phyloP scores from a whole-genome alignment of 441 rosid genomes.

The Adansonia gregorii region DNA sequence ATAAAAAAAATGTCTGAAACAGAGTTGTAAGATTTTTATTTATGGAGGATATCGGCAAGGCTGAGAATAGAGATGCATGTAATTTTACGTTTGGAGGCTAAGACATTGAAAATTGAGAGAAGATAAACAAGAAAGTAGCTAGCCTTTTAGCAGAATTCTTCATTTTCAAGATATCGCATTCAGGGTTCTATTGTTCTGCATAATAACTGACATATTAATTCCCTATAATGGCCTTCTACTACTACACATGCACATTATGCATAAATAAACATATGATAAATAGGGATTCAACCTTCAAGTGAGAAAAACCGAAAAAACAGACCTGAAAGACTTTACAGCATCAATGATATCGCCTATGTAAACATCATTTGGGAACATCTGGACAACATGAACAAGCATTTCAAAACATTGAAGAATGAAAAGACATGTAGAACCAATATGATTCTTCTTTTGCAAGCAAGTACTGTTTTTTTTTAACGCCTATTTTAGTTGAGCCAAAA shows the following conservation, averaged over 20 bases:
- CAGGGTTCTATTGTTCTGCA: constrained; percentile 12
- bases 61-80: background rate
- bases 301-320: constrained; percentile 30
- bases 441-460: constrained; percentile 20
- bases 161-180: background rate
- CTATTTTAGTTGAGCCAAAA: constrained; percentile 7
- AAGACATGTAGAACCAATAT: constrained; percentile 9
- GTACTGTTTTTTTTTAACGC: background rate
- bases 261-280: background rate
- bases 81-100: background rate
- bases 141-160: background rate
- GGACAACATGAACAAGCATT: constrained; percentile 32
- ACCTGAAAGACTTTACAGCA: constrained; percentile 85
- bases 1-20: background rate
- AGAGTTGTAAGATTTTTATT: background rate
- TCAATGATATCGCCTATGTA: constrained; percentile 73
- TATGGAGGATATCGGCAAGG: constrained; percentile 1
- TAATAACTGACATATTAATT: background rate
- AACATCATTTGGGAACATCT: constrained; percentile 89
- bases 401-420: constrained; percentile 18
- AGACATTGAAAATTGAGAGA: constrained; percentile 9
- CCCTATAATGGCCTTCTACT: constrained; percentile 5
- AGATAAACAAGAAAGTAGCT: background rate
- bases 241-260: background rate
- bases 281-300: constrained; percentile 20